Evolutionary conservation across 768 basidiomycete species (phyloP), one percentile per base, ranked within the genome.

Genomic region (Rhodocollybia butyracea): DNA sequence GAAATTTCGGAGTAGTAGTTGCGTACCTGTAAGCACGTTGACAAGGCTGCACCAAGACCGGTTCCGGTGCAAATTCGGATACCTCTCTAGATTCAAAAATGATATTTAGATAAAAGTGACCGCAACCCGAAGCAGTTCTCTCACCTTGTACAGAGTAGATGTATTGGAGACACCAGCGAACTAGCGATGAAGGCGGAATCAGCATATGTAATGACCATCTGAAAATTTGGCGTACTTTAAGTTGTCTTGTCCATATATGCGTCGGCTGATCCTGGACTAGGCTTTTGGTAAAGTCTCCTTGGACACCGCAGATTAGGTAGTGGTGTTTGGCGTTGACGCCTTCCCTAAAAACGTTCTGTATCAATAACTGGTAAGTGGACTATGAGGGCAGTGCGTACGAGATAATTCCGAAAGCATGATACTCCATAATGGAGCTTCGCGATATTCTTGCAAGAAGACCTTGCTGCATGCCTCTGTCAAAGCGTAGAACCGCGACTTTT

Each of bases 61-160:
- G 90, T 91, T 27, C 90, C 90, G 3, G 90, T 91, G 68, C 90
- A 91, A 46, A 92, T 84, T 63, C 89, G 86, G 66, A 92, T 89
- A 15, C 90, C 89, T 54, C 87, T 83, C 63, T 54, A 22, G 12
- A 34, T 21, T 40, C 36, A 34, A 2, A 34, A 21, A 30, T 34
- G 5, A 50, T 6, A 34, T 19, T 24, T 13, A 13, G 6, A 15
- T 10, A 24, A 50, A 50, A 19, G 38, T 41, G 36, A 41, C 40
- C 38, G 27, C 19, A 24, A 36, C 5, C 10, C 7, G 26, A 5
- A 38, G 22, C 22, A n/a, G n/a, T n/a, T 17, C 19, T 15, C 4
- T 12, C 30, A 54, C 53, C 41, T 80, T 87, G 70, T 91, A 92
- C 26, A 92, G 63, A 2, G 73, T 80, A 1, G 89, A 89, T 0